These are phyloP conservation scores for Ascocoryne sarcoides DNA, from an alignment of 2,329 filamentous ascomycete genomes.

Conservation along the genomic window DNA sequence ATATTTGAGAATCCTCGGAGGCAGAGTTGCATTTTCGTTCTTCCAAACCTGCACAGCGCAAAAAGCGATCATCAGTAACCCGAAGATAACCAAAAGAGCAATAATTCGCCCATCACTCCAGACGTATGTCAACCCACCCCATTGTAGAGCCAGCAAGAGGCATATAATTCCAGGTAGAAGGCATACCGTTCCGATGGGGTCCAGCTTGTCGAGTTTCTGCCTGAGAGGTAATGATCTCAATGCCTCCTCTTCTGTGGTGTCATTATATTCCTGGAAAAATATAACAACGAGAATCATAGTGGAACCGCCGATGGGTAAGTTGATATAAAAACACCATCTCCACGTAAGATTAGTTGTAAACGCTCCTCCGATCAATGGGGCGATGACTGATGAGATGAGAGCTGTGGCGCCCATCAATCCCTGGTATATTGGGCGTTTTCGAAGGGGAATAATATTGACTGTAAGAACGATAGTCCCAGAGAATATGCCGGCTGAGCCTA, in stretches of 20 bases:
- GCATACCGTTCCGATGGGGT: slow-evolving; percentile 27
- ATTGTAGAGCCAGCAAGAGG: slow-evolving; percentile 26
- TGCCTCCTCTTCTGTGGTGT: not conserved
- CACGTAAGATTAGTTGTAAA: slow-evolving; percentile 41
- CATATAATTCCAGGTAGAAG: slow-evolving; percentile 24
- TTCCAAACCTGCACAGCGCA: slow-evolving; percentile 28
- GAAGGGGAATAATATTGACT: not conserved
- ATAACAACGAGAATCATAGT: slow-evolving; percentile 1
- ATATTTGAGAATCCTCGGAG: slow-evolving; percentile 30
- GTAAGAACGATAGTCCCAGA: slow-evolving; percentile 11
- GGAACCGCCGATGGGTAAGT: slow-evolving; percentile 28
- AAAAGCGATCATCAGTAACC: slow-evolving; percentile 21
- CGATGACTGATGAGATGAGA: slow-evolving; percentile 53
- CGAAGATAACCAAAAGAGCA: slow-evolving; percentile 24
- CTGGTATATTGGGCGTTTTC: slow-evolving; percentile 34
- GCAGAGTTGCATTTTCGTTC: slow-evolving; percentile 31
- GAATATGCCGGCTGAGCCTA: slow-evolving; percentile 14
- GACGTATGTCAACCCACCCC: slow-evolving; percentile 21
- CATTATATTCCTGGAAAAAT: not conserved
- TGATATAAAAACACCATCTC: slow-evolving; percentile 12
- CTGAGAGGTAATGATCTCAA: not conserved
- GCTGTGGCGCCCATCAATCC: slow-evolving; percentile 57
- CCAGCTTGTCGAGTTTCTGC: slow-evolving; percentile 18
- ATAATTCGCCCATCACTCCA: slow-evolving; percentile 28
- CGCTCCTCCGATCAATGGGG: slow-evolving; percentile 53